phyloP scores from a whole-genome alignment of 2,329 filamentous ascomycete genomes.

The Phoma sp. region DNA sequence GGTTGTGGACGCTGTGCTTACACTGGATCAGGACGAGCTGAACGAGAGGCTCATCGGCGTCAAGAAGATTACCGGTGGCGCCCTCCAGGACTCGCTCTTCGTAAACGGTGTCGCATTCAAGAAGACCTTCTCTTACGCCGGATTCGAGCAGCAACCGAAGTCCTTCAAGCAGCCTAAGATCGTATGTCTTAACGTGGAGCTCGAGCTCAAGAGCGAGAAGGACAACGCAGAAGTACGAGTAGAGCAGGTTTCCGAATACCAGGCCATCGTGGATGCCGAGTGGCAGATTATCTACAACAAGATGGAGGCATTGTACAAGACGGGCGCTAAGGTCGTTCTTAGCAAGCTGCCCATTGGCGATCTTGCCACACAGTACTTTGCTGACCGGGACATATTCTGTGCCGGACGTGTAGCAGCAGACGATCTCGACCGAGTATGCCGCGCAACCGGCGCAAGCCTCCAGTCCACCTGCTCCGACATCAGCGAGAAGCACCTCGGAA shows the following conservation, averaged over 20 bases:
- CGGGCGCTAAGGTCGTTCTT: constrained; percentile 94
- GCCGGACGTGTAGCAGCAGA: constrained; percentile 89
- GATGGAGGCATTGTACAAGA: constrained; percentile 91
- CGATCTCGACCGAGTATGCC: constrained; percentile 94
- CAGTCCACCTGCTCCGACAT: constrained; percentile 99
- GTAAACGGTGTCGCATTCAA: constrained; percentile 99
- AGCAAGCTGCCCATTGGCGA: constrained; percentile 98
- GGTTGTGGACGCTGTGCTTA: constrained; percentile 96
- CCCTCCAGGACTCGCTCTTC: constrained; percentile 93
- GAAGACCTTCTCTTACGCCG: constrained; percentile 99
- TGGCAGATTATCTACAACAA: constrained; percentile 99
- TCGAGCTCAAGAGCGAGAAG: constrained; percentile 98
- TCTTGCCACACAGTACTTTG: constrained; percentile 95
- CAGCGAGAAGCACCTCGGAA: constrained; percentile 83
- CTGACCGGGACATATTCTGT: constrained; percentile 97
- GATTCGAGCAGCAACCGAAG: constrained; percentile 99
- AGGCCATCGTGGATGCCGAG: constrained; percentile 98
- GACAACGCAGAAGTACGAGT: constrained; percentile 98
- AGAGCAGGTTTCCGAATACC: constrained; percentile 98
- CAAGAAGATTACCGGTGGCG: constrained; percentile 97
- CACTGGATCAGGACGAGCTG: constrained; percentile 93
- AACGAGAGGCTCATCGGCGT: constrained; percentile 98
- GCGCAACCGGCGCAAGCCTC: constrained; percentile 88
- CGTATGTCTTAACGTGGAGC: constrained; percentile 94
- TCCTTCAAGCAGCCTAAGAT: constrained; percentile 94